Conservation (phyloP, 768 basidiomycete genomes). For the Termitomyces sp. region DNA sequence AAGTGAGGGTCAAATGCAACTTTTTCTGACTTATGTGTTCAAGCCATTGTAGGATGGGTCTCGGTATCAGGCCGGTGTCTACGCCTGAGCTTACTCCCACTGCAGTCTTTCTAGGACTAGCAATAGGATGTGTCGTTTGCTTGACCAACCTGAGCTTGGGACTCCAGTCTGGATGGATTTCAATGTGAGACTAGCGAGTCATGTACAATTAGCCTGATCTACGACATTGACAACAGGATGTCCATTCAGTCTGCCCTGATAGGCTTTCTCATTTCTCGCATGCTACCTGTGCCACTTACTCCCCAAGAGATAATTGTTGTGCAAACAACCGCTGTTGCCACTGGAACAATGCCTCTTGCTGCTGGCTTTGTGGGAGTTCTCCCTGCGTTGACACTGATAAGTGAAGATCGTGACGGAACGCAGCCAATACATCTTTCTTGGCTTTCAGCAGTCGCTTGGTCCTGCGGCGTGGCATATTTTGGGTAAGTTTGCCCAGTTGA, state of each 20-base stretch:
- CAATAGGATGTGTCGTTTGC: slow-evolving; percentile 83
- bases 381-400: slow-evolving; percentile 81
- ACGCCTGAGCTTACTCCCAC: slow-evolving; percentile 39
- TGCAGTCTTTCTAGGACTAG: slow-evolving; percentile 72
- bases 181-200: slow-evolving; percentile 50
- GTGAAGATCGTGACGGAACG: slow-evolving; percentile 66
- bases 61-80: slow-evolving; percentile 11
- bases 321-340: slow-evolving; percentile 94
- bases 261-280: slow-evolving; percentile 78
- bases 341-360: slow-evolving; percentile 84
- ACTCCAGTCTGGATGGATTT: slow-evolving; percentile 86
- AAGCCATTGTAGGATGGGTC: slow-evolving; percentile 1
- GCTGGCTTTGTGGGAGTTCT: slow-evolving; percentile 89
- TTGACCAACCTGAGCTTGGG: slow-evolving; percentile 91
- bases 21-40: not conserved
- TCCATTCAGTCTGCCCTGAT: slow-evolving; percentile 92
- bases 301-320: slow-evolving; percentile 92
- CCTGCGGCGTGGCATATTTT: slow-evolving; percentile 89
- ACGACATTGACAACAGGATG: slow-evolving; percentile 56
- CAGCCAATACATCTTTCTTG: slow-evolving; percentile 72
- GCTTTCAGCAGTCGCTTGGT: slow-evolving; percentile 77
- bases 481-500: slow-evolving; percentile 39
- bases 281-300: slow-evolving; percentile 68
- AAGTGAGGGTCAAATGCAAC: slow-evolving; percentile 1
- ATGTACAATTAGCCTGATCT: not conserved